A percentile compares a stretch with the other conserved stretches of the same genome.
Evolutionary conservation across 805 yeast species (phyloP).

Genomic region (Brettanomyces custersianus): DNA sequence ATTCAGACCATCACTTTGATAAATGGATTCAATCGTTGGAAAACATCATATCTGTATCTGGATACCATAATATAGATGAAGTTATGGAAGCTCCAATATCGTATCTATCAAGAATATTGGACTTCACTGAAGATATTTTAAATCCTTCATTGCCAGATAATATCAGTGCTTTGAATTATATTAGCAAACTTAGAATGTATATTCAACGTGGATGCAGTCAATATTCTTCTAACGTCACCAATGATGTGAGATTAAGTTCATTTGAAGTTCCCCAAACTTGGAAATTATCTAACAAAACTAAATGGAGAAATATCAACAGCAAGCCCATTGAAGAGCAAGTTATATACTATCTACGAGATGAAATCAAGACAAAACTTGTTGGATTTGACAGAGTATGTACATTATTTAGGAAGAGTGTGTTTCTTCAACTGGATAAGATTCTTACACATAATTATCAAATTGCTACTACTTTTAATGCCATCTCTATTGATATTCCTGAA

Average conservation of each 20-base stretch:
- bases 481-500: neutral
- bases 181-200: neutral
- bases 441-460: neutral
- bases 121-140: neutral
- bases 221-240: no score
- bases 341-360: conserved; percentile 10
- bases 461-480: conserved; percentile 1
- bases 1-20: conserved; percentile 6
- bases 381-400: neutral
- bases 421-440: neutral
- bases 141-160: neutral
- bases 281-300: conserved; percentile 13
- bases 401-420: neutral
- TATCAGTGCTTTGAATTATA: neutral
- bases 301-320: conserved; percentile 15
- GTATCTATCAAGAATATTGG: neutral
- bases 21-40: conserved; percentile 9
- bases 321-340: conserved; percentile 13
- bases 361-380: conserved; percentile 6
- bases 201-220: neutral
- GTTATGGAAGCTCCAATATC: conserved; percentile 7
- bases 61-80: conserved; percentile 1
- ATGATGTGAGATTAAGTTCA: no score
- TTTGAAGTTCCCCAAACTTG: conserved; percentile 15
- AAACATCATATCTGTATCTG: conserved; percentile 2